These are phyloP conservation scores for Elongisporangium anandrum DNA, from an alignment of 352 stramenopile species.

Conservation along the genomic window DNA sequence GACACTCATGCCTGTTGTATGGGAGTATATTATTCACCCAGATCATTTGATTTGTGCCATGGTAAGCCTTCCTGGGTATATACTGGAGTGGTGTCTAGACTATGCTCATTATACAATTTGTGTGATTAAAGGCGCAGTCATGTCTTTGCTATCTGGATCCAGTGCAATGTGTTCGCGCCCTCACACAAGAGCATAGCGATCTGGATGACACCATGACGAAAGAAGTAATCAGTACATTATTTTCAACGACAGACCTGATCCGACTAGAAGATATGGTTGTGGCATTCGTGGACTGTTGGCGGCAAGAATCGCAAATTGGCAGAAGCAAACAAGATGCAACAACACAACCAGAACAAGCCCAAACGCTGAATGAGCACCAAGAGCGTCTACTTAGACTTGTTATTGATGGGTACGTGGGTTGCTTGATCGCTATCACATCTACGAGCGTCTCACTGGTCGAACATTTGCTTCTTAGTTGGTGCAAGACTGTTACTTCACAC, in stretches of 20 bases:
- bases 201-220: neutral
- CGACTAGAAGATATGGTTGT: neutral
- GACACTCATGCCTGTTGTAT: conserved; percentile 16
- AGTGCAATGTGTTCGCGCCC: conserved; percentile 9
- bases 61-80: conserved; percentile 9
- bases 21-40: conserved; percentile 13
- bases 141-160: conserved; percentile 22
- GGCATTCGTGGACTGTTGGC: neutral
- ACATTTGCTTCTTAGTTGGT: conserved; percentile 22
- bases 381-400: conserved; percentile 18
- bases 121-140: conserved; percentile 18
- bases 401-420: conserved; percentile 15
- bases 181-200: neutral
- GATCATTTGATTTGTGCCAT: conserved; percentile 9
- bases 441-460: neutral
- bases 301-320: neutral
- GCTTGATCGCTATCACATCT: neutral
- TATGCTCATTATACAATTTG: too few species aligned
- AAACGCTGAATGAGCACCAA: conserved; percentile 11
- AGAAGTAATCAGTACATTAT: neutral
- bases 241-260: neutral
- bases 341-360: neutral
- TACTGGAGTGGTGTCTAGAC: neutral
- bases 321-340: neutral
- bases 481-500: conserved; percentile 8